A percentile compares a stretch with the other conserved stretches of the same genome.
Conservation (phyloP, 768 basidiomycete genomes). For the Tubosaeta sp. region DNA sequence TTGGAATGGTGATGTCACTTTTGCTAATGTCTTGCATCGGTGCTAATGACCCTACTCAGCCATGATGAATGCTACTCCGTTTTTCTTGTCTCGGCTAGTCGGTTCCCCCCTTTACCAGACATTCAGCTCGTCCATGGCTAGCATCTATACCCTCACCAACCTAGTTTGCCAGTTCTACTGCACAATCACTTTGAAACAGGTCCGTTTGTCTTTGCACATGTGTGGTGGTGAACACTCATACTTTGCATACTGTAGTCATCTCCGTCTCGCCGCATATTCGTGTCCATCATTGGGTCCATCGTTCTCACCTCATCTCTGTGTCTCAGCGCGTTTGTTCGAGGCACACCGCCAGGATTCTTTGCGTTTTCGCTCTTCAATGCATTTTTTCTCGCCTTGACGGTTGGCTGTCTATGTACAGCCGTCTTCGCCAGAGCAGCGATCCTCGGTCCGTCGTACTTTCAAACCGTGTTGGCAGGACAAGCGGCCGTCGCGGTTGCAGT, state of each 20-base stretch:
- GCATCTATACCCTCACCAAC: constrained; percentile 58
- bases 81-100: constrained; percentile 67
- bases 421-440: constrained; percentile 75
- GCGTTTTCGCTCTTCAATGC: constrained; percentile 61
- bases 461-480: constrained; percentile 78
- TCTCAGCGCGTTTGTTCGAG: constrained; percentile 60
- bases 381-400: constrained; percentile 52
- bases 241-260: constrained; percentile 42
- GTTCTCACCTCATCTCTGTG: constrained; percentile 57
- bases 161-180: constrained; percentile 72
- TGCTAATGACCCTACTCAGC: constrained; percentile 39
- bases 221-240: constrained; percentile 3
- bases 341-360: constrained; percentile 56
- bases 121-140: constrained; percentile 65
- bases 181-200: constrained; percentile 64
- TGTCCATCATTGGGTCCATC: constrained; percentile 47
- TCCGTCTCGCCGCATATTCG: constrained; percentile 54
- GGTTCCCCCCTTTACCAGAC: constrained; percentile 53
- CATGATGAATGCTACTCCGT: constrained; percentile 81
- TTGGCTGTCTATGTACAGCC: constrained; percentile 74
- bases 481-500: constrained; percentile 82
- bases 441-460: constrained; percentile 69
- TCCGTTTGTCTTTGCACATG: constrained; percentile 29
- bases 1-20: constrained; percentile 77
- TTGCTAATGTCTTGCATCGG: neutral